A percentile compares a stretch with the other conserved stretches of the same genome.
Evolutionary conservation across 2,329 filamentous ascomycete species (phyloP).

Genomic region (Chrysoporthe cubensis): DNA sequence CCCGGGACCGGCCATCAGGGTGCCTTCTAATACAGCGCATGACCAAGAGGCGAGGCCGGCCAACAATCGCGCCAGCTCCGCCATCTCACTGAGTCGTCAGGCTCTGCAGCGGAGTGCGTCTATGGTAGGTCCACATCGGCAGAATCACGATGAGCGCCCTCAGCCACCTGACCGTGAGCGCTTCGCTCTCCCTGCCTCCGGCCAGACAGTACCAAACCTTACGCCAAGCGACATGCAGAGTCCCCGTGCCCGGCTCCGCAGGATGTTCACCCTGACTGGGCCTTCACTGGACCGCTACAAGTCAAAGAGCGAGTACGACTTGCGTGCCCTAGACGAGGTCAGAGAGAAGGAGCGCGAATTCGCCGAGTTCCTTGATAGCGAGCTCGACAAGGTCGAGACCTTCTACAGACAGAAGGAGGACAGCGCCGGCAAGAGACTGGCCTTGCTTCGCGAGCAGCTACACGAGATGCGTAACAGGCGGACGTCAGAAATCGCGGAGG

Average conservation of each 20-base stretch:
- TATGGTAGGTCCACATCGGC: constrained; percentile 28
- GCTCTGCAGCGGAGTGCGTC: constrained; percentile 45
- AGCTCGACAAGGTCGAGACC: constrained; percentile 87
- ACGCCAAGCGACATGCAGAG: constrained; percentile 34
- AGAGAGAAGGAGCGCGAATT: constrained; percentile 82
- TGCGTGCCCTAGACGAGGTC: constrained; percentile 54
- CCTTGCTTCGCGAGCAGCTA: constrained; percentile 77
- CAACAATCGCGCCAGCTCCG: constrained; percentile 17
- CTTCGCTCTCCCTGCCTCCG: constrained; percentile 11
- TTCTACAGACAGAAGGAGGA: constrained; percentile 91
- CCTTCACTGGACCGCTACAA: constrained; percentile 40
- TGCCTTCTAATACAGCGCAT: constrained; percentile 40
- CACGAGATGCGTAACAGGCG: constrained; percentile 91
- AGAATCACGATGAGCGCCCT: not conserved
- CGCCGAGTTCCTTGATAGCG: constrained; percentile 78
- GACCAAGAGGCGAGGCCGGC: constrained; percentile 3
- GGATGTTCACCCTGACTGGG: constrained; percentile 44
- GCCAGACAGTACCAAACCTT: constrained; percentile 28
- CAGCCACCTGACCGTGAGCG: constrained; percentile 4
- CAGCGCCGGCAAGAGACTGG: constrained; percentile 75
- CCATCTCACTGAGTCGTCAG: constrained; percentile 33
- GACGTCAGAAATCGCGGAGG: constrained; percentile 67
- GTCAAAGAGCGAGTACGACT: constrained; percentile 46
- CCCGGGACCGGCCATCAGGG: constrained; percentile 56
- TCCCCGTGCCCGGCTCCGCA: constrained; percentile 39